These are phyloP conservation scores for Phytopythium boreale DNA, from an alignment of 352 stramenopile species.

Conservation along the genomic window DNA sequence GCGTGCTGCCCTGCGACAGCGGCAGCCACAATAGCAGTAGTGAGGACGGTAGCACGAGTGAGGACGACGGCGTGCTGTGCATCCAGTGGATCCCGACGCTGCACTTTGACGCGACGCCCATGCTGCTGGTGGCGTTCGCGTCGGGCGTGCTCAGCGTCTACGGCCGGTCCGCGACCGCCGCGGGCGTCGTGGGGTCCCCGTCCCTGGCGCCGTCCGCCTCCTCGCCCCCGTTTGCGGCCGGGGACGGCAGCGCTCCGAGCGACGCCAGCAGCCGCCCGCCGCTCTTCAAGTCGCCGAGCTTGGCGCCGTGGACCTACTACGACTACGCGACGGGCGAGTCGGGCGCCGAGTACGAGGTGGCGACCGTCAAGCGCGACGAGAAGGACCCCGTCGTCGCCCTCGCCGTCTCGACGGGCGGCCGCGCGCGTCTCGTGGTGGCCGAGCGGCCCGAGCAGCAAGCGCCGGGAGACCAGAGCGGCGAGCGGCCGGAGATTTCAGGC, in stretches of 20 bases:
- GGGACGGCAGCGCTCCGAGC: not conserved
- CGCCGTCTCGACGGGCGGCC: not conserved
- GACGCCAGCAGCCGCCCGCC: constrained; percentile 4
- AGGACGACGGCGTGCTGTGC: constrained; percentile 38
- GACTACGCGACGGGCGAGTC: constrained; percentile 66
- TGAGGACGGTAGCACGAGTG: no score
- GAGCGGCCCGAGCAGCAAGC: constrained; percentile 4
- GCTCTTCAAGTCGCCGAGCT: constrained; percentile 36
- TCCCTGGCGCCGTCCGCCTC: constrained; percentile 4
- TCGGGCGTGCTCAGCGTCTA: constrained; percentile 67
- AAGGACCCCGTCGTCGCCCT: not conserved
- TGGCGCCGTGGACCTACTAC: constrained; percentile 74
- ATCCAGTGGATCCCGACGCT: constrained; percentile 78
- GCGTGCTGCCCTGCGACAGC: constrained; percentile 49
- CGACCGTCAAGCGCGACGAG: constrained; percentile 31
- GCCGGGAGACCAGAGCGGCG: not conserved
- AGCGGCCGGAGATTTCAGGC: not conserved
- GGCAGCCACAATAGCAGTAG: no score
- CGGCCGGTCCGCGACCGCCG: constrained; percentile 43
- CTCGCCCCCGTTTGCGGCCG: not conserved
- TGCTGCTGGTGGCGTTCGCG: constrained; percentile 63
- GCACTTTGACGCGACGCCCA: constrained; percentile 76
- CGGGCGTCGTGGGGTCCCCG: constrained; percentile 57
- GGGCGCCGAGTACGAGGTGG: constrained; percentile 66
- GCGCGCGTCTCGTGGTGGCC: not conserved